Evolutionary conservation across 768 basidiomycete genomes (phyloP), one percentile per base, ranked within the genome.

Genomic region (Leccinum truebloodii): DNA sequence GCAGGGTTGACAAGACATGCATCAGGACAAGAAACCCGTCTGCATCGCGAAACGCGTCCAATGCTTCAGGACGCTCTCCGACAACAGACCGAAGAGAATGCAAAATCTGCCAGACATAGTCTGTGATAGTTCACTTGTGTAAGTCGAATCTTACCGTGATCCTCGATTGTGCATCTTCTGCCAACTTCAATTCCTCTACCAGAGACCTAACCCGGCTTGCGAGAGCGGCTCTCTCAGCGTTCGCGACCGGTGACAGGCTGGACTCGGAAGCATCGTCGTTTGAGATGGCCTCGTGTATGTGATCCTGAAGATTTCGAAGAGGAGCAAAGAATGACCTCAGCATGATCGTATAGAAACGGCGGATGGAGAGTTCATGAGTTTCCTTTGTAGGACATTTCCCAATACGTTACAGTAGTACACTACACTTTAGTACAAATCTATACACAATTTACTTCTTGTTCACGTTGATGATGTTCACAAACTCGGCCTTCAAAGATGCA

Each of bases 401-500:
- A 46, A 1, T 20, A 20, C 22, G 5, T 41, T 28, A 28, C 28
- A n/a, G 9, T 26, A 26, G 6, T 49, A 49, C 46, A 24, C 32
- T 24, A 49, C 46, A 48, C 32, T 14, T n/a, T n/a, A n/a, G n/a
- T 22, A 32, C 30, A 32, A 49, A 22, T 10, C 44, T 14, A 10
- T 6, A 52, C 14, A 34, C 51, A 6, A 52, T 35, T 60, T 61
- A 73, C 35, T 64, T 20, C 65, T 69, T 78, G 66, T 75, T 87
- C 39, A 82, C 80, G 69, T 95, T 95, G 82, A 95, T 86, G 71
- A 97, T 96, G 61, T 95, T 80, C 52, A 90, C 86, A 69, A 98
- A 97, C 77, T 98, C 95, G 44, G 95, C 95, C 80, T 98, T 99
- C 77, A 99, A 84, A 16, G 95, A 98, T 35, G 96, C 96, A 26